Base-by-base conservation (phyloP, 257 asterid species). In the Salvia hispanica region DNA sequence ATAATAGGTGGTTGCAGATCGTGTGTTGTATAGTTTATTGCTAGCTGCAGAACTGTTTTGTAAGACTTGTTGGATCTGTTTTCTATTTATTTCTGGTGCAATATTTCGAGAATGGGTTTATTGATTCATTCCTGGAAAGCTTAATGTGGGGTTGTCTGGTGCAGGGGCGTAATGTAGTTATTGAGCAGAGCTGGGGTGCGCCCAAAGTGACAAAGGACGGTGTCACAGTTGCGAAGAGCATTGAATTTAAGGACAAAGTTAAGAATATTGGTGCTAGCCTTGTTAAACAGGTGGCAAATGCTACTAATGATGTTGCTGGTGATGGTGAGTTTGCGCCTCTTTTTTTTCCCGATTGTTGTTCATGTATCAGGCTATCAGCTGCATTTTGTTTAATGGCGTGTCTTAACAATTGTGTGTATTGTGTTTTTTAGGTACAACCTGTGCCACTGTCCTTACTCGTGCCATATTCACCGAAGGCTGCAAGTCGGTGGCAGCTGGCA, bases 101-200 rank as follows among this genome's bases (percentile, higher is more conserved):
- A 15, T 15, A 21, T 3, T 50, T 7, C 25, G 14, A 3, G 34
- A 0, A 2, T 55, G 9, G 10, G 9, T 58, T 48, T 15, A 31
- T 53, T 47, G 48, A 3, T 62, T 34, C 9, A 9, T 44, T 10
- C 21, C 6, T 28, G 48, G 65, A 66, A 48, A 3, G 53, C 53
- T 9, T 50, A 31, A 43, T 48, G 70, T 65, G 4, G 39, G 33
- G 42, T 79, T 69, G 33, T 50, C 58, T 63, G 18, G 45, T 67
- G 25, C 62, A 93, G 99, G 99, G 99, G 31, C 96, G 97, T 40
- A 85, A 82, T 72, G 99, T 93, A 46, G 96, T 93, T 72, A 88
- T 93, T 72, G 99, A 93, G 72, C 97, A 93, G 87, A 93, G 97
- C 45, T 91, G 97, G 97, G 99, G 99, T 69, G 99, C 96, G 59